Evolutionary conservation across 352 stramenopile species (phyloP).

Genomic region (Phytophthora tentaculata): DNA sequence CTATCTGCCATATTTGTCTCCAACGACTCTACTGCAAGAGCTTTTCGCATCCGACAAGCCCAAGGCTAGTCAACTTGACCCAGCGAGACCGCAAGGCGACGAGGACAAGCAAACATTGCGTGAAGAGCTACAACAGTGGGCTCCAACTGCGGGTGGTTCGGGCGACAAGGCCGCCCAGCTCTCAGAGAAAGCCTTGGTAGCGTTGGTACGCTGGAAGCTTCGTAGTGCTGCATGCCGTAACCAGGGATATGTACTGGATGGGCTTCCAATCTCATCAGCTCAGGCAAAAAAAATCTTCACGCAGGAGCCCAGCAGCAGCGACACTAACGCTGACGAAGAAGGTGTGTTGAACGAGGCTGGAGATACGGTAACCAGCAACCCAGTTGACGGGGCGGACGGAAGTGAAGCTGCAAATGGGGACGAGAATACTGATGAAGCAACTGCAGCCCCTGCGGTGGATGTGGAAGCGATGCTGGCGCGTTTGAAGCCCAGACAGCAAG

Average conservation of each 20-base stretch:
- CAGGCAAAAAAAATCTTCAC: conserved; percentile 63
- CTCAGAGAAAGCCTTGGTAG: conserved; percentile 46
- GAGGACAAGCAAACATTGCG: conserved; percentile 28
- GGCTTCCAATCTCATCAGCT: conserved; percentile 50
- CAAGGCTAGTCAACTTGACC: conserved; percentile 8
- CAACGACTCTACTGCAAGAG: conserved; percentile 53
- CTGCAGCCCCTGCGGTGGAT: conserved; percentile 31
- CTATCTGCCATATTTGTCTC: conserved; percentile 69
- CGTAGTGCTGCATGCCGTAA: conserved; percentile 63
- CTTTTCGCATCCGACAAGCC: conserved; percentile 37
- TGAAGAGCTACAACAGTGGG: conserved; percentile 47
- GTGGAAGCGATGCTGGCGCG: conserved; percentile 49
- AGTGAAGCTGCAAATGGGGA: conserved; percentile 17
- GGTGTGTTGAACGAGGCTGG: conserved; percentile 17
- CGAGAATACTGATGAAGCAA: conserved; percentile 15
- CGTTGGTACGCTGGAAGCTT: conserved; percentile 76
- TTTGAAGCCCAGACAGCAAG: conserved; percentile 44
- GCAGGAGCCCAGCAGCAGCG: conserved; percentile 13
- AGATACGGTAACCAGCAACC: conserved; percentile 30
- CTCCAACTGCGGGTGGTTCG: conserved; percentile 15
- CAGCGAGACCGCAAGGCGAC: conserved; percentile 15
- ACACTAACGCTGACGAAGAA: conserved; percentile 17
- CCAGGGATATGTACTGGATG: conserved; percentile 87
- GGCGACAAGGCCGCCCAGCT: conserved; percentile 34
- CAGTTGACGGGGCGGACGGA: conserved; percentile 27